Evolutionary conservation across 2,329 filamentous ascomycete genomes (phyloP), one percentile per base, ranked within the genome.

Genomic region (Fusarium buharicum): DNA sequence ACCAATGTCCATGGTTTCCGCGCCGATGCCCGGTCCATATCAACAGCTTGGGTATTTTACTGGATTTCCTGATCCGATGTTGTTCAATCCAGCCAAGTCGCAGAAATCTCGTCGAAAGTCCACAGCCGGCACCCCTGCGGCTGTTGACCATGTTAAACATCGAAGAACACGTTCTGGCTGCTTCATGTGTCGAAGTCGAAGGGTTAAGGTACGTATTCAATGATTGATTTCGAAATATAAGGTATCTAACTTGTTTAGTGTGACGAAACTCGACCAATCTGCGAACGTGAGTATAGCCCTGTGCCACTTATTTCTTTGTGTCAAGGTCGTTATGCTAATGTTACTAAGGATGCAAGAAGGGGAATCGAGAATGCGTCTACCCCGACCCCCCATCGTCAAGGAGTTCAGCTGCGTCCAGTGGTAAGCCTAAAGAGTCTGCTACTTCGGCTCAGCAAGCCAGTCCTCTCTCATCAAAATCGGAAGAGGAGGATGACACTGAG

Each of bases 121-220:
- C 16, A 68, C 62, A 9, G 59, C 67, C 27, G 71, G 66, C 1
- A 73, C 79, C 3, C 82, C 80, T 4, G 62, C 79, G 43, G 91
- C 71, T 18, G 38, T 66, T 33, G 75, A 96, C 60, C 89, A 90
- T 71, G 90, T 96, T 67, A 98, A 98, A 77, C 94, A 98, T 75
- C 90, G 93, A 60, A 87, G 95, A 67, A 98, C 95, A 38, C 85
- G 95, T 69, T 97, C 93, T 63, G 95, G 95, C 24, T 99, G 95
- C 78, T 97, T 83, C 65, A 98, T 93, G 41, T 99, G 95, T 76
- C 86, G 95, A 56, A 89, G 89, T 70, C 86, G 95, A 66, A 86
- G 95, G 75, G 93, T 98, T 47, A 98, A 90, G 82, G 87, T 88
- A 79, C 64, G 72, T n/a, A 34, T 36, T 5, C 48, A 14, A 17